Evolutionary conservation across 345 rosid genomes (phyloP).

Genomic region (Camelina neglecta): DNA sequence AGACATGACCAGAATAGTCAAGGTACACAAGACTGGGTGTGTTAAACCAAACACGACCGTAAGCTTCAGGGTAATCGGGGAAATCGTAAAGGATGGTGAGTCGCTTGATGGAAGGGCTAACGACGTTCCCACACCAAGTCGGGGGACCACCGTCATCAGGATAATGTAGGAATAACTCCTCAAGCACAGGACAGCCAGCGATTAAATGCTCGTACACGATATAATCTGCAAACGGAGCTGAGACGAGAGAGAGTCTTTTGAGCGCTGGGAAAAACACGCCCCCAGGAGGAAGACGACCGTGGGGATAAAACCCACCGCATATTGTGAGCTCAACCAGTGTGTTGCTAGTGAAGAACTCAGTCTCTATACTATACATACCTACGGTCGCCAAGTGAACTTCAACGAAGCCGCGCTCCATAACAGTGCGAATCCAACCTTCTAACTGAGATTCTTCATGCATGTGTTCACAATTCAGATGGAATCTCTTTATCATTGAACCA

Average conservation of each 20-base stretch:
- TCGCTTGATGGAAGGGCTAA: neutral
- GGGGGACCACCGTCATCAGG: neutral
- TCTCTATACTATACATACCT: neutral
- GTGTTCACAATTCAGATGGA: neutral
- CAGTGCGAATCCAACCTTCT: neutral
- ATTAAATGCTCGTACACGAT: neutral
- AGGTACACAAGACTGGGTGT: constrained; percentile 21
- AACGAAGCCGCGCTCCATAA: neutral
- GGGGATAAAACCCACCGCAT: neutral
- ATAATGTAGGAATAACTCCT: neutral
- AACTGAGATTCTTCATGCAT: too few species aligned
- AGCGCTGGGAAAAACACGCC: constrained; percentile 7
- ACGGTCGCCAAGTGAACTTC: neutral
- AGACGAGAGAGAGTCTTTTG: neutral
- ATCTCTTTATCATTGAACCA: neutral
- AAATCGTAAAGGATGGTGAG: neutral
- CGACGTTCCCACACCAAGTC: neutral
- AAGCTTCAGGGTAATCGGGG: neutral
- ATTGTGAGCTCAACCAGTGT: constrained; percentile 14
- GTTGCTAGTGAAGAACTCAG: constrained; percentile 1
- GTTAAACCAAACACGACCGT: neutral
- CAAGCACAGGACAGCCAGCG: constrained; percentile 14
- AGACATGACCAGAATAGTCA: neutral
- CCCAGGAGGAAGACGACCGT: neutral
- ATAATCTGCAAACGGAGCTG: accelerated